A percentile compares a stretch with the other conserved stretches of the same genome.
Conservation (phyloP, 805 yeast genomes). For the Myxozyma sirexii region DNA sequence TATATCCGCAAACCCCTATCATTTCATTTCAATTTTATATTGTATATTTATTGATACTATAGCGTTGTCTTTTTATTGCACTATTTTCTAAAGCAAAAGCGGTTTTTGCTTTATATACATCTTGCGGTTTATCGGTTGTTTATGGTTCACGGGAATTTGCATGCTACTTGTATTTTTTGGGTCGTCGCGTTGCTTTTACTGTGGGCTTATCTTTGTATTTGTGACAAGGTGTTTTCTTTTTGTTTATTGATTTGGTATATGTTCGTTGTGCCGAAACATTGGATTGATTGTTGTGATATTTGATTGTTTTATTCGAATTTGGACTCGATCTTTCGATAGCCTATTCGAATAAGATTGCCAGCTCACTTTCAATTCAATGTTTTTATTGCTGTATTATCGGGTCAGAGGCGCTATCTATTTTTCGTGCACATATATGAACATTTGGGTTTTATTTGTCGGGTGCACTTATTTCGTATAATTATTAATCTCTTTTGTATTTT, state of each 20-base stretch:
- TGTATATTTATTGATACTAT: constrained; percentile 7
- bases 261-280: neutral
- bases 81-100: neutral
- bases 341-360: neutral
- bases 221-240: neutral
- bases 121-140: constrained; percentile 2
- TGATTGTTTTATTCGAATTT: neutral
- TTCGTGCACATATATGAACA: neutral
- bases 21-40: neutral
- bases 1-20: neutral
- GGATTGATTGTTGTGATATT: neutral
- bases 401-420: constrained; percentile 11
- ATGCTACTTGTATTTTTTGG: neutral
- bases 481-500: neutral
- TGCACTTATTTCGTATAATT: constrained; percentile 1
- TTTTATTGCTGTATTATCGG: constrained; percentile 10
- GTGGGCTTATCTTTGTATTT: neutral
- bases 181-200: constrained; percentile 1
- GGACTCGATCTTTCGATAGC: no score
- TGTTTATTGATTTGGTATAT: neutral
- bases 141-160: neutral
- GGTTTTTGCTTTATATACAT: neutral
- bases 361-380: neutral
- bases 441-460: neutral
- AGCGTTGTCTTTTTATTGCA: neutral